phyloP scores from a whole-genome alignment of 805 yeast genomes.

The Yarrowia alimentaria region DNA sequence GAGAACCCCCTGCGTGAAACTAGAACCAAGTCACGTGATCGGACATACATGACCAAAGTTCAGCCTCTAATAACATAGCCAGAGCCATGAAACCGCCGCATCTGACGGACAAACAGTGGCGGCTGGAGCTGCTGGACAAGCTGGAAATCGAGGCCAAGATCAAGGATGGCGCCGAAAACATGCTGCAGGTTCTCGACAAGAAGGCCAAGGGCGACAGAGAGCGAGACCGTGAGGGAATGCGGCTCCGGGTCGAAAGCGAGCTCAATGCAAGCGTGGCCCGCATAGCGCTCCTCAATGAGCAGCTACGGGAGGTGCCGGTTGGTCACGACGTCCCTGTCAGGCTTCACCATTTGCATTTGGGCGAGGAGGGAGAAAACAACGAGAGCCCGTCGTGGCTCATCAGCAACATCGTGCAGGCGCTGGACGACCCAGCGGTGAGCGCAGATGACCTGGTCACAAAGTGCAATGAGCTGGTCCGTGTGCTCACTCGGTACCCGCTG shows the following conservation, averaged over 20 bases:
- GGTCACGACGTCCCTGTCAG: constrained; percentile 16
- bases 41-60: too few relatives aligned
- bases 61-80: too few relatives aligned
- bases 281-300: constrained; percentile 32
- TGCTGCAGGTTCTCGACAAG: constrained; percentile 38
- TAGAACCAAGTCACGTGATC: too few relatives aligned
- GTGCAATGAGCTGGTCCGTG: constrained; percentile 62
- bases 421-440: constrained; percentile 53
- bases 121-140: constrained; percentile 36
- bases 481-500: constrained; percentile 57
- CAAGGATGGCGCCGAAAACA: constrained; percentile 42
- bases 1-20: too few relatives aligned
- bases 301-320: constrained; percentile 16
- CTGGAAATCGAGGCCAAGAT: constrained; percentile 41
- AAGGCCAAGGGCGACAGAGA: constrained; percentile 18
- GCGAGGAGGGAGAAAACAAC: background rate
- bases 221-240: constrained; percentile 19
- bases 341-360: background rate
- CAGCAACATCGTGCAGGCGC: constrained; percentile 57
- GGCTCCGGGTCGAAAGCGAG: constrained; percentile 34
- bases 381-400: constrained; percentile 59
- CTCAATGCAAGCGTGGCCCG: constrained; percentile 37
- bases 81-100: constrained; percentile 25
- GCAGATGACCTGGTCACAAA: constrained; percentile 53
- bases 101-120: constrained; percentile 29